Conservation (phyloP, 2,329 filamentous ascomycete genomes). For the Peltaster fructicola region DNA sequence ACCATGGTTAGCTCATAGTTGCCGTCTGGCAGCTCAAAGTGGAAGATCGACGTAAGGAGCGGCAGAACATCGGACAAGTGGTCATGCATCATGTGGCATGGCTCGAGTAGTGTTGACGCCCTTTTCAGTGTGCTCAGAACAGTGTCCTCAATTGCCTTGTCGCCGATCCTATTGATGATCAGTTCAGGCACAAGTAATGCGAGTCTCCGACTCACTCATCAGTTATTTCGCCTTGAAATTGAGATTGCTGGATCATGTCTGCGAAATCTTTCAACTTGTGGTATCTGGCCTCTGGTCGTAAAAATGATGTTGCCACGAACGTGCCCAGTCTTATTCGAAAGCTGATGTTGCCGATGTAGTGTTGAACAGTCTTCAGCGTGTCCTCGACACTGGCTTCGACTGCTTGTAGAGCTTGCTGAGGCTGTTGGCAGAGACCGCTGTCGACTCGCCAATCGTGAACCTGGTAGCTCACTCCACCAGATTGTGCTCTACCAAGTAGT, state of each 20-base stretch:
- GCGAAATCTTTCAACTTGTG: slow-evolving; percentile 17
- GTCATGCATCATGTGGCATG: slow-evolving; percentile 7
- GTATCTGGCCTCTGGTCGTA: slow-evolving; percentile 6
- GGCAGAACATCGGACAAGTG: slow-evolving; percentile 13
- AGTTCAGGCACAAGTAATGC: not conserved
- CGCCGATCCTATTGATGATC: slow-evolving; percentile 13
- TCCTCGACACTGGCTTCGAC: slow-evolving; percentile 1
- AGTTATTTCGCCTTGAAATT: slow-evolving; percentile 15
- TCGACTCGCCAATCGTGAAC: not conserved
- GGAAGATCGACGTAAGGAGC: slow-evolving; percentile 14
- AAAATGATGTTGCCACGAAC: slow-evolving; percentile 14
- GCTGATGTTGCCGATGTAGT: slow-evolving; percentile 17
- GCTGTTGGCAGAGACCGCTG: not conserved
- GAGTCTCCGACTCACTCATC: slow-evolving; percentile 14
- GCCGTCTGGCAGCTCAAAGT: slow-evolving; percentile 10
- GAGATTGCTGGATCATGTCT: slow-evolving; percentile 14
- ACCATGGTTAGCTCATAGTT: slow-evolving; percentile 11
- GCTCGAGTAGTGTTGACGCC: slow-evolving; percentile 10
- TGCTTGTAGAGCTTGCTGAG: not conserved
- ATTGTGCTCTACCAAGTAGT: slow-evolving; percentile 1
- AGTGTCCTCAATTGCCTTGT: slow-evolving; percentile 7
- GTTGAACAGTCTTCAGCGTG: slow-evolving; percentile 11
- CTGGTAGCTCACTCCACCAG: not conserved
- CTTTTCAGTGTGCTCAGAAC: slow-evolving; percentile 8
- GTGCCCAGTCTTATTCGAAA: slow-evolving; percentile 21